phyloP scores from a whole-genome alignment of 2,329 filamentous ascomycete species.

The Diplodia intermedia region DNA sequence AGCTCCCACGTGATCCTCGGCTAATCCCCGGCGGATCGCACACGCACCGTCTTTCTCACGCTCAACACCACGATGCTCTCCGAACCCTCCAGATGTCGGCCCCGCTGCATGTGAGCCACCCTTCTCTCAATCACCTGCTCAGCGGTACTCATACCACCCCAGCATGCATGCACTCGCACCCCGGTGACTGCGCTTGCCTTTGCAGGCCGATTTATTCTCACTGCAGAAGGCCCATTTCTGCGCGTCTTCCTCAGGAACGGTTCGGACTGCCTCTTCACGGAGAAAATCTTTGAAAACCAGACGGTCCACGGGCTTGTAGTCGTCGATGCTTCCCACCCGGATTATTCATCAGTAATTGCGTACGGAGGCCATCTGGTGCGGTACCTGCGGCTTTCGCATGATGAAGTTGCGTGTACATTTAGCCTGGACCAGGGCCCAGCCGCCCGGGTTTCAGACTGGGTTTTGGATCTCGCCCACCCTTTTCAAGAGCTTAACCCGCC shows the following conservation, averaged over 20 bases:
- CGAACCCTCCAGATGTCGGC: slow-evolving; percentile 41
- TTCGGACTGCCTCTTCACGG: slow-evolving; percentile 40
- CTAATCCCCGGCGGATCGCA: not conserved
- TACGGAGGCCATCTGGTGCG: slow-evolving; percentile 56
- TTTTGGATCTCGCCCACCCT: slow-evolving; percentile 40
- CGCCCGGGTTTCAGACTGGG: slow-evolving; percentile 45
- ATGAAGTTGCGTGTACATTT: slow-evolving; percentile 10
- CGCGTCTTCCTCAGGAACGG: slow-evolving; percentile 46
- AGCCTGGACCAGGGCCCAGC: slow-evolving; percentile 10
- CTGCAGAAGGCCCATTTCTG: slow-evolving; percentile 54
- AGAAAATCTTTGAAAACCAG: slow-evolving; percentile 70
- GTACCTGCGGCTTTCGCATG: slow-evolving; percentile 42
- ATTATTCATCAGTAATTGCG: slow-evolving; percentile 38
- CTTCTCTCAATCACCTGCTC: not conserved
- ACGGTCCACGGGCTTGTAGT: slow-evolving; percentile 72
- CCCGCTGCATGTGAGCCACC: slow-evolving; percentile 43
- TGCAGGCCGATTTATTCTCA: slow-evolving; percentile 47
- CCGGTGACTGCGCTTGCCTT: slow-evolving; percentile 56
- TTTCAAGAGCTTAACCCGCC: slow-evolving; percentile 20
- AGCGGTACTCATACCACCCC: slow-evolving; percentile 12
- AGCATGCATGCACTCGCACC: slow-evolving; percentile 50
- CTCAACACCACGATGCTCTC: slow-evolving; percentile 13
- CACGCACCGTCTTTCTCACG: not conserved
- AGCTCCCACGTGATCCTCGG: not conserved
- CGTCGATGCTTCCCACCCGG: slow-evolving; percentile 46